Conservation (phyloP, 768 basidiomycete genomes). For the Kwoniella bestiolae region DNA sequence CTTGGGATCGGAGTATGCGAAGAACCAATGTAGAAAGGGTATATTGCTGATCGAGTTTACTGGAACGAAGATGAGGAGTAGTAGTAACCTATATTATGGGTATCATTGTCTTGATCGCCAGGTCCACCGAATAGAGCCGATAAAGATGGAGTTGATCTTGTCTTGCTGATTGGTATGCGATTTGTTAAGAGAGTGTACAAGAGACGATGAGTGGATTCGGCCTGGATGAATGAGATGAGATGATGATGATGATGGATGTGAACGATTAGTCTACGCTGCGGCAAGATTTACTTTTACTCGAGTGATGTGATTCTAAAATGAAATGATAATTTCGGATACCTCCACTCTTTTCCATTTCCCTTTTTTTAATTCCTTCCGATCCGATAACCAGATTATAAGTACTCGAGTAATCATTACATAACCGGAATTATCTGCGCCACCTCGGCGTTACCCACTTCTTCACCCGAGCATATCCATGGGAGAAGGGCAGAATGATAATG, state of each 20-base stretch:
- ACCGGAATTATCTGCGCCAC: not conserved
- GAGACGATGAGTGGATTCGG: too few species aligned
- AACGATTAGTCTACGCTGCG: constrained; percentile 8
- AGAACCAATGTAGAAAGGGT: too few species aligned
- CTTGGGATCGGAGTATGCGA: too few species aligned
- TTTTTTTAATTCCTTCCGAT: constrained; percentile 4
- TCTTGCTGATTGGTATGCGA: too few species aligned
- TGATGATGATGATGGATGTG: not conserved
- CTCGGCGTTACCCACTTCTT: not conserved
- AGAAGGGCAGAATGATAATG: too few species aligned
- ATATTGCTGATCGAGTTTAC: not conserved
- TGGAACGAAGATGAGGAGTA: not conserved
- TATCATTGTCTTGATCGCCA: not conserved
- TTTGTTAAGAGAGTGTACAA: too few species aligned
- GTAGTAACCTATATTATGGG: constrained; percentile 1
- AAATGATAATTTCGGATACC: constrained; percentile 4
- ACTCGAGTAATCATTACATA: not conserved
- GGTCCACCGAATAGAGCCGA: not conserved
- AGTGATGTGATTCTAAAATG: not conserved
- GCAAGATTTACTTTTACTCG: not conserved
- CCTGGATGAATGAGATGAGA: not conserved
- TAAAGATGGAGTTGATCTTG: not conserved
- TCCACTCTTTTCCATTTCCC: not conserved
- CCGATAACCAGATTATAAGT: too few species aligned
- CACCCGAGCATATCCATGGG: not conserved